A percentile compares a stretch with the other conserved stretches of the same genome.
These are phyloP conservation scores for Wickerhamiella azyma DNA, from an alignment of 805 yeast genomes.

Conservation along the genomic window DNA sequence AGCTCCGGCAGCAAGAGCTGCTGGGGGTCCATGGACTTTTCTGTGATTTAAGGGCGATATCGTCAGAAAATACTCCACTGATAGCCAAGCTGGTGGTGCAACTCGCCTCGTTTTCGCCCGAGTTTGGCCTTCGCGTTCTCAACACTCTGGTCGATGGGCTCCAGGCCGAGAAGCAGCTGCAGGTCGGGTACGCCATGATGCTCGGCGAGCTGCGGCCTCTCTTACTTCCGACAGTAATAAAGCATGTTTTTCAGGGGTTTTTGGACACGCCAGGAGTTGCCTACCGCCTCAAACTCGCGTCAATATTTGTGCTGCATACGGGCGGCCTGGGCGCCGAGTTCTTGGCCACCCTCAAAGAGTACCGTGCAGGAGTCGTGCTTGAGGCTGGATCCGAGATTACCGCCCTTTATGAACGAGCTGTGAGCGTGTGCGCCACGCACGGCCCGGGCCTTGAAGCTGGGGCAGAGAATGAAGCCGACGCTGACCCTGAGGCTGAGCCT, in stretches of 20 bases:
- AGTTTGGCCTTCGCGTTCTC: slow-evolving; percentile 1
- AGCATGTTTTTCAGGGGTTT: not conserved
- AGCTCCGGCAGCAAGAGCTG: not conserved
- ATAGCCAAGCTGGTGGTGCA: not conserved
- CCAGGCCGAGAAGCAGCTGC: not conserved
- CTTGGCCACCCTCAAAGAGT: not conserved
- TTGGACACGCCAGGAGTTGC: not conserved
- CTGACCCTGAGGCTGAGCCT: not conserved
- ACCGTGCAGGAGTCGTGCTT: not conserved
- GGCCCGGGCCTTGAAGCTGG: not conserved
- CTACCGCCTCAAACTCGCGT: slow-evolving; percentile 6
- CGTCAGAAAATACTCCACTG: not conserved
- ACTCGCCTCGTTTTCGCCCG: not conserved
- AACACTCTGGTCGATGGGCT: not conserved
- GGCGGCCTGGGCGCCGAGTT: not conserved
- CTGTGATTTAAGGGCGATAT: not conserved
- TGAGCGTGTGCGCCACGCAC: not conserved
- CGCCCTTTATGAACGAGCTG: not conserved
- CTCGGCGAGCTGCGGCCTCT: not conserved
- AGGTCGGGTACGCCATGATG: not conserved
- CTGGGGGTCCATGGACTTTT: not conserved
- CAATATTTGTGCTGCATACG: not conserved
- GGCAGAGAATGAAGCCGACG: slow-evolving; percentile 1
- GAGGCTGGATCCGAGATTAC: not conserved
- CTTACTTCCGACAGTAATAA: not conserved